A percentile compares a stretch with the other conserved stretches of the same genome.
phyloP scores from a whole-genome alignment of 352 stramenopile genomes.

The Globisporangium yorkense region DNA sequence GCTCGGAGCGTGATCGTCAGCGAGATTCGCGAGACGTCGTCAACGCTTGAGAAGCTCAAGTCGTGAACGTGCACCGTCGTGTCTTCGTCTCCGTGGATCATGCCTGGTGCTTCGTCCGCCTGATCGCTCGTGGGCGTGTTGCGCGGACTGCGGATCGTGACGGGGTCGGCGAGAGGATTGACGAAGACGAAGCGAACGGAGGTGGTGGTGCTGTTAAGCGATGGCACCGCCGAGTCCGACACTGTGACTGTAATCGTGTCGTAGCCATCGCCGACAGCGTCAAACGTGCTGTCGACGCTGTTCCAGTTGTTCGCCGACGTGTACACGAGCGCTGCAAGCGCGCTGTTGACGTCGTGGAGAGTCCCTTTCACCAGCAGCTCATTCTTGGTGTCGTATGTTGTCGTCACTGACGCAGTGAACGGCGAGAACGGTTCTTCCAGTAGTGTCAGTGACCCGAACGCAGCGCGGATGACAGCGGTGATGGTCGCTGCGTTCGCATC shows the following conservation, averaged over 20 bases:
- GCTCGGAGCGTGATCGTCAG: conserved; percentile 14
- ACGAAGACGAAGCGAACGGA: conserved; percentile 33
- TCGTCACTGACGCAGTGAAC: conserved; percentile 3
- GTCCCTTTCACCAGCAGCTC: conserved; percentile 27
- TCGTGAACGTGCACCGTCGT: conserved; percentile 19
- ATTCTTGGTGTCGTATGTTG: background rate
- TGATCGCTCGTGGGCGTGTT: conserved; percentile 29
- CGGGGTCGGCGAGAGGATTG: conserved; percentile 19
- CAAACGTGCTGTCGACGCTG: conserved; percentile 29
- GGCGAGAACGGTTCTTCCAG: conserved; percentile 7
- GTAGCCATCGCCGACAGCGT: conserved; percentile 20
- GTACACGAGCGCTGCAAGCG: conserved; percentile 39
- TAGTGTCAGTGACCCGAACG: conserved; percentile 31
- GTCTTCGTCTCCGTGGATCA: conserved; percentile 47
- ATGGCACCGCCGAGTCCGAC: conserved; percentile 16
- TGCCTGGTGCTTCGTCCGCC: conserved; percentile 11
- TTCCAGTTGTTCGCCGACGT: conserved; percentile 64
- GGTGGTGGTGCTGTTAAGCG: conserved; percentile 27
- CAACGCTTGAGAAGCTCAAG: conserved; percentile 37
- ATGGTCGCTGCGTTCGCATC: conserved; percentile 19
- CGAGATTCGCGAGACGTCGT: conserved; percentile 30
- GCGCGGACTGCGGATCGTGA: conserved; percentile 20
- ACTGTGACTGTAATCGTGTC: conserved; percentile 39
- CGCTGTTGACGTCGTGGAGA: conserved; percentile 35
- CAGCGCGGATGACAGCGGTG: conserved; percentile 21